These are phyloP conservation scores for Lichina pygmaea DNA, from an alignment of 495 filamentous ascomycete species.

Conservation along the genomic window DNA sequence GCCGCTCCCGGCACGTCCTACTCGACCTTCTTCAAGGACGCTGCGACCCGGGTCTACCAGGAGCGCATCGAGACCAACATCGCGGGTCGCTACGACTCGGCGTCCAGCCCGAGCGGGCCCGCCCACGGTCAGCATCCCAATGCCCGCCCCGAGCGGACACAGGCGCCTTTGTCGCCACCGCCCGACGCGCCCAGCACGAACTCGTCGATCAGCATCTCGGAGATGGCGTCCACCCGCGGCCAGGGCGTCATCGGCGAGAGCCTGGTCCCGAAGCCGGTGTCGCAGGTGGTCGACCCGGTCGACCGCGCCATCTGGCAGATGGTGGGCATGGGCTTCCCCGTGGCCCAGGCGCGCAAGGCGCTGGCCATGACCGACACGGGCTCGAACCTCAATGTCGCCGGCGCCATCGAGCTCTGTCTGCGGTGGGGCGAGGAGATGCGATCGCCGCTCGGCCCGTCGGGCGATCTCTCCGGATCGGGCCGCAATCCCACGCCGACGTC, in stretches of 20 bases:
- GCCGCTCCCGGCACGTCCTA: conserved; percentile 19
- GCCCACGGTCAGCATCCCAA: background rate
- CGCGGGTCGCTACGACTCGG: background rate
- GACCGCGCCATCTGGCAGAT: conserved; percentile 14
- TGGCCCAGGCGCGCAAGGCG: conserved; percentile 11
- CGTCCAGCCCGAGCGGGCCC: background rate
- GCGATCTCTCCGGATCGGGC: background rate
- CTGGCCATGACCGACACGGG: conserved; percentile 14
- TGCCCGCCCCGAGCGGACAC: background rate
- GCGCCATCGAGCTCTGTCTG: conserved; percentile 15
- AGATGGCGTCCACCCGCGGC: background rate
- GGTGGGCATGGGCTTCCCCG: conserved; percentile 17
- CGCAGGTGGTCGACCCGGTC: background rate
- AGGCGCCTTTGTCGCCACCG: background rate
- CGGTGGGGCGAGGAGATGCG: conserved; percentile 1
- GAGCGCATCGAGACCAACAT: conserved; percentile 12
- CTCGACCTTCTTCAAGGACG: conserved; percentile 36
- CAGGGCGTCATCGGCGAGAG: background rate
- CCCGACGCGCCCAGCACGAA: background rate
- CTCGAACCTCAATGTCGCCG: conserved; percentile 14
- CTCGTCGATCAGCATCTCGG: background rate
- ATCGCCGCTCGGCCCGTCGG: background rate
- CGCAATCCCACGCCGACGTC: background rate
- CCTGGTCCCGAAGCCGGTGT: background rate
- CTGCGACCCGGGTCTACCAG: conserved; percentile 30